Conservation (phyloP, 2,329 filamentous ascomycete genomes). For the Monilinia aucupariae region DNA sequence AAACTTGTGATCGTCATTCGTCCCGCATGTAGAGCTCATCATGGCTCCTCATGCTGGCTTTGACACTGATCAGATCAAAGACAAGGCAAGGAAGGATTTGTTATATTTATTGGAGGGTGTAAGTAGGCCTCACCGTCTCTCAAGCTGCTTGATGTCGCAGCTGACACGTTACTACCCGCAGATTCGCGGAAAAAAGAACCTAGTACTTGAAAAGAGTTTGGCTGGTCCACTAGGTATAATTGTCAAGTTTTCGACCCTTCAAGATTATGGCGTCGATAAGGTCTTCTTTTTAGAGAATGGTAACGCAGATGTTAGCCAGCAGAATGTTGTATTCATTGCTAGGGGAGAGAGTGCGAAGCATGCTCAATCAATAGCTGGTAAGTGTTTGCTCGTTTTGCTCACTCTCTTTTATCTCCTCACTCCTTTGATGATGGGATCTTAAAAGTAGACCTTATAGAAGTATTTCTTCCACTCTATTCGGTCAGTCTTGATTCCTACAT, state of each 20-base stretch:
- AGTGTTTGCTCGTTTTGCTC: slow-evolving; percentile 26
- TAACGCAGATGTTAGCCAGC: slow-evolving; percentile 89
- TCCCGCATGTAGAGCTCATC: slow-evolving; percentile 47
- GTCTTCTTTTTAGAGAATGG: slow-evolving; percentile 95
- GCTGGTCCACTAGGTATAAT: slow-evolving; percentile 86
- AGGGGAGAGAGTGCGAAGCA: slow-evolving; percentile 83
- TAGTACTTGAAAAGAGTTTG: slow-evolving; percentile 86
- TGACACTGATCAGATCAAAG: slow-evolving; percentile 68
- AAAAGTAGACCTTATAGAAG: slow-evolving; percentile 56
- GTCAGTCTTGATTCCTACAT: slow-evolving; percentile 54
- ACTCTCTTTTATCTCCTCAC: background rate
- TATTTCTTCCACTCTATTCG: slow-evolving; percentile 47
- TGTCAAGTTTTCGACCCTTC: slow-evolving; percentile 89
- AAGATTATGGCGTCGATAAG: slow-evolving; percentile 97
- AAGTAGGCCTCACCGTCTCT: slow-evolving; percentile 47
- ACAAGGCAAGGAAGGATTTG: slow-evolving; percentile 81
- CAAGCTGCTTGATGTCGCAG: slow-evolving; percentile 22
- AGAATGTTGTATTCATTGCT: slow-evolving; percentile 90
- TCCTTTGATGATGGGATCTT: slow-evolving; percentile 43
- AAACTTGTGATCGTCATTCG: slow-evolving; percentile 17
- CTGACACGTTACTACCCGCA: slow-evolving; percentile 41
- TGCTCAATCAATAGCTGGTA: slow-evolving; percentile 84
- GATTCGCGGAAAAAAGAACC: slow-evolving; percentile 98
- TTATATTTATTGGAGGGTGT: slow-evolving; percentile 90
- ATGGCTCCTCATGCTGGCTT: slow-evolving; percentile 70